Conservation (phyloP, 306 rosid species). For the Parietaria judaica region DNA sequence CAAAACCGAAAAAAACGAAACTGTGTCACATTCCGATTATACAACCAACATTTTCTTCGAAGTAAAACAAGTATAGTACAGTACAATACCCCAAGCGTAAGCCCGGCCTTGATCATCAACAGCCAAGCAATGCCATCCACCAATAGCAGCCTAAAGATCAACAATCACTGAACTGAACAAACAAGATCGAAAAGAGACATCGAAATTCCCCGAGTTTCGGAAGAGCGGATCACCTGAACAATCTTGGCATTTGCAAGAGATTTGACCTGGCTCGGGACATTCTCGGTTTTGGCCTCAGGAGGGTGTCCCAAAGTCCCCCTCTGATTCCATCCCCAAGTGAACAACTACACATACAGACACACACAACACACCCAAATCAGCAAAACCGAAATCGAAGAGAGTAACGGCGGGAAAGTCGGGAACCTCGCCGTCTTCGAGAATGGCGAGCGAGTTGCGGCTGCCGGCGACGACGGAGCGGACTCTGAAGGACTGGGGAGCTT, state of each 20-base stretch:
- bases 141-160: conserved; percentile 76
- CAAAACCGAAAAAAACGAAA: too few relatives aligned
- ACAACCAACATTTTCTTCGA: not conserved
- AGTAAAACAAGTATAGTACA: not conserved
- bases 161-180: not conserved
- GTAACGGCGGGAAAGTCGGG: not conserved
- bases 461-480: conserved; percentile 88
- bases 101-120: conserved; percentile 97
- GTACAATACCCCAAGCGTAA: conserved; percentile 80
- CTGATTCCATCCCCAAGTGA: conserved; percentile 99
- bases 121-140: conserved; percentile 99
- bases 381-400: not conserved
- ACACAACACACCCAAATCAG: not conserved
- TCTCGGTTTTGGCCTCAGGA: conserved; percentile 75
- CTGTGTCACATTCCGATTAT: not conserved
- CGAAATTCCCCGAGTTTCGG: not conserved
- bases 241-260: conserved; percentile 65
- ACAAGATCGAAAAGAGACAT: not conserved
- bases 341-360: conserved; percentile 33
- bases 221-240: conserved; percentile 57
- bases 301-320: conserved; percentile 95
- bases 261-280: conserved; percentile 87
- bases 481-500: conserved; percentile 38
- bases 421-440: conserved; percentile 75
- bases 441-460: conserved; percentile 92